Percentiles rank a stretch among this genome's conserved stretches.
These are phyloP conservation scores for Tylopilus intermedius DNA, from an alignment of 768 basidiomycete genomes.

Conservation along the genomic window DNA sequence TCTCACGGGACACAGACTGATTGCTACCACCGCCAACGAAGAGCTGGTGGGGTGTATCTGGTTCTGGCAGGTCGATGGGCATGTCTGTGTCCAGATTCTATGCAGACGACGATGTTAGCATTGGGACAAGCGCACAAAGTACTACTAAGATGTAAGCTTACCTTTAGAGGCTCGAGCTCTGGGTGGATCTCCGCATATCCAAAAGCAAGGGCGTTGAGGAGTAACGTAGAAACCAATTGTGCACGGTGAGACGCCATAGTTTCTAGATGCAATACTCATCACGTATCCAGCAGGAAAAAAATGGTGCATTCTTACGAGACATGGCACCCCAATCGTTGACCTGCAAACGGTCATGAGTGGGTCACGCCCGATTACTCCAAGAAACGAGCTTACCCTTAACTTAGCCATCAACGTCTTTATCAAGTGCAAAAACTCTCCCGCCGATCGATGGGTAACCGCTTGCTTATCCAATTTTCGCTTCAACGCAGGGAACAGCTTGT, in stretches of 20 bases:
- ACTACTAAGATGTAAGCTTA: slow-evolving; percentile 9
- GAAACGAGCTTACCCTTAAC: slow-evolving; percentile 40
- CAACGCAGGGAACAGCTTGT: slow-evolving; percentile 46
- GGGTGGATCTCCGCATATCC: slow-evolving; percentile 46
- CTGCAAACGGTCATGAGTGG: slow-evolving; percentile 15
- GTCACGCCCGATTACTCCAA: not conserved
- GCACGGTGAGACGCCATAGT: slow-evolving; percentile 48
- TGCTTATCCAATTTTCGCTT: slow-evolving; percentile 48
- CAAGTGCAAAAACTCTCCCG: slow-evolving; percentile 50
- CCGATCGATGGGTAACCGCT: slow-evolving; percentile 42
- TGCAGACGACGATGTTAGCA: not conserved
- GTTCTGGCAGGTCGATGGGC: slow-evolving; percentile 26
- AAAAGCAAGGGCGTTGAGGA: slow-evolving; percentile 44
- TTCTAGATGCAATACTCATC: slow-evolving; percentile 29
- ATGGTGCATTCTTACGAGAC: slow-evolving; percentile 42
- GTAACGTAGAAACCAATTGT: slow-evolving; percentile 36
- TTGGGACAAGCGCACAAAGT: not conserved
- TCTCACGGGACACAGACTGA: slow-evolving; percentile 19
- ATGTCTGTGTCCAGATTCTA: slow-evolving; percentile 53
- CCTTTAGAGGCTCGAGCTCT: slow-evolving; percentile 49
- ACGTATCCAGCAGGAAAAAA: not conserved
- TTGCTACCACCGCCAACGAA: slow-evolving; percentile 25
- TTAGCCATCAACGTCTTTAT: slow-evolving; percentile 67
- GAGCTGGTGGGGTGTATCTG: slow-evolving; percentile 37
- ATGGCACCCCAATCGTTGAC: slow-evolving; percentile 62